phyloP scores from a whole-genome alignment of 2,329 filamentous ascomycete species.

The Anisogramma anomala region DNA sequence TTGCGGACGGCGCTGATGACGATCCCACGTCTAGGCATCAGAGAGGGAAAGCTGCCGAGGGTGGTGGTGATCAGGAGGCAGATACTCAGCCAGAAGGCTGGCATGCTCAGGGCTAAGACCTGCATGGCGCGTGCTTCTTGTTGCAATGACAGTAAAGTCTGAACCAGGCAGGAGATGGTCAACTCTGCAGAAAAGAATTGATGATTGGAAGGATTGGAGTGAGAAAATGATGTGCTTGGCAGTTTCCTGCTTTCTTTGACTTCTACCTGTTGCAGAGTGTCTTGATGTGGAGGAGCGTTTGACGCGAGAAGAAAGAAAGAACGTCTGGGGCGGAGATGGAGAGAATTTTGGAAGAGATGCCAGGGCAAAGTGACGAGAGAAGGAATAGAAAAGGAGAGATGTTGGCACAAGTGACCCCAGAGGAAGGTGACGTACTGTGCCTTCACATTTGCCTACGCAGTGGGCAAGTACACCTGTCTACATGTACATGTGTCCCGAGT shows the following conservation, averaged over 20 bases:
- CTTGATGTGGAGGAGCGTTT: neutral
- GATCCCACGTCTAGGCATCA: slow-evolving; percentile 15
- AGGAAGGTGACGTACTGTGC: too few species aligned
- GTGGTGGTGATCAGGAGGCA: slow-evolving; percentile 5
- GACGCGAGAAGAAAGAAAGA: neutral
- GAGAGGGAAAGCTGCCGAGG: slow-evolving; percentile 1
- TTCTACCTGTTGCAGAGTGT: neutral
- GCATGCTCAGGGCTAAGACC: slow-evolving; percentile 2
- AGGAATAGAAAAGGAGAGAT: too few species aligned
- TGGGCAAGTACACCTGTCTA: too few species aligned
- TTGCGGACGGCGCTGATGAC: slow-evolving; percentile 26
- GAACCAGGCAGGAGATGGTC: neutral
- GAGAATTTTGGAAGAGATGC: too few species aligned
- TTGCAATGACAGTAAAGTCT: neutral
- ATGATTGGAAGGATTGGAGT: too few species aligned
- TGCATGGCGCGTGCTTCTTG: slow-evolving; percentile 4
- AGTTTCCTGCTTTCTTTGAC: neutral
- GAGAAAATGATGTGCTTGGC: neutral
- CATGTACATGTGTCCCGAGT: too few species aligned
- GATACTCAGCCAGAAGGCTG: slow-evolving; percentile 9
- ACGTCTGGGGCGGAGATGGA: neutral
- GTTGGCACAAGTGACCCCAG: too few species aligned
- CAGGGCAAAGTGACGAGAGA: too few species aligned
- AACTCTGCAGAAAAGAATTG: too few species aligned
- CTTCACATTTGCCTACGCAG: too few species aligned